A percentile compares a stretch with the other conserved stretches of the same genome.
Evolutionary conservation across 352 stramenopile species (phyloP).

Genomic region (Pythium folliculosum): DNA sequence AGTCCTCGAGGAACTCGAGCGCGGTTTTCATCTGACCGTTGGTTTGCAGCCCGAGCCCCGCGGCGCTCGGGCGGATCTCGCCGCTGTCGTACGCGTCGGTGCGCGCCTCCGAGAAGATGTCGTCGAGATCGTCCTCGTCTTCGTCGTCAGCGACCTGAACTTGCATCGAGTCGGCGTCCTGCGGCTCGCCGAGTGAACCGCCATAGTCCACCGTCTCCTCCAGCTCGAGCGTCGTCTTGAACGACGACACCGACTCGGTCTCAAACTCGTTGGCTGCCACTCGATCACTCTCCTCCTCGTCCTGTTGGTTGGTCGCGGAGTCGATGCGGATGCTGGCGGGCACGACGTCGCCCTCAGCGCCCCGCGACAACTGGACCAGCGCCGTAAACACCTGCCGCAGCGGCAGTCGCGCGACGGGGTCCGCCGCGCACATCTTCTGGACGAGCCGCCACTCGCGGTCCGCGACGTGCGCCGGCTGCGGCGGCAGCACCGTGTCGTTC

Average conservation of each 20-base stretch:
- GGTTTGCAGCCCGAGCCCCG: slow-evolving; percentile 15
- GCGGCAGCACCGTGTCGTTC: slow-evolving; percentile 36
- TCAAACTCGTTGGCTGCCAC: slow-evolving; percentile 13
- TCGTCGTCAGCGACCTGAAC: slow-evolving; percentile 3
- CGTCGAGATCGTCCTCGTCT: not conserved
- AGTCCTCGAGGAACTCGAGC: slow-evolving; percentile 15
- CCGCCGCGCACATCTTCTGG: slow-evolving; percentile 60
- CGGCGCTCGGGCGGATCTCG: not conserved
- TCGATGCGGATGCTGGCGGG: slow-evolving; percentile 13
- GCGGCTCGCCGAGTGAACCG: not conserved
- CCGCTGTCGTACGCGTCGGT: slow-evolving; percentile 9
- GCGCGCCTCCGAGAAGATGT: not conserved
- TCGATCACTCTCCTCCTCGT: slow-evolving; percentile 1
- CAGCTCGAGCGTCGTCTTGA: slow-evolving; percentile 26
- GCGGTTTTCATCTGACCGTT: slow-evolving; percentile 19
- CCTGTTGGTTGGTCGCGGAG: not conserved
- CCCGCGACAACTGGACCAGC: slow-evolving; percentile 40
- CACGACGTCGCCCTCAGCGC: slow-evolving; percentile 4
- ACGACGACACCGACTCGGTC: slow-evolving; percentile 26
- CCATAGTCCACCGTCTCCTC: slow-evolving; percentile 2
- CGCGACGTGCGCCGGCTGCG: slow-evolving; percentile 46
- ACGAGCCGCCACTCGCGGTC: slow-evolving; percentile 54
- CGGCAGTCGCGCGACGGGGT: slow-evolving; percentile 47
- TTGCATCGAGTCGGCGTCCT: slow-evolving; percentile 1
- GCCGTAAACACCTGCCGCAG: slow-evolving; percentile 50